Conservation (phyloP, 1,139 yeast species). For the Lodderomyces theae region DNA sequence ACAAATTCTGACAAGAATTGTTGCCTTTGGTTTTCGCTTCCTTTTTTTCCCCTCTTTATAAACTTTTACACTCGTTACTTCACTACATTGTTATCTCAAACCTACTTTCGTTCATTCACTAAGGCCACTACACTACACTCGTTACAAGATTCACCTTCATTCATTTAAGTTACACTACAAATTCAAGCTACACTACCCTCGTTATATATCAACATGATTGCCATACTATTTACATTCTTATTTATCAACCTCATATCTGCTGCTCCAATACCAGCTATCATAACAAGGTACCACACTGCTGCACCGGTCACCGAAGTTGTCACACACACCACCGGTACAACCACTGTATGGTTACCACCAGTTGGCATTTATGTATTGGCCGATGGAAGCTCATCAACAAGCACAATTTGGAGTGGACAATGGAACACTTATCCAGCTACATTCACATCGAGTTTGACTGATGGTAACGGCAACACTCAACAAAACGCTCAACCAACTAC, state of each 20-base stretch:
- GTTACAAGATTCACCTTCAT: too few relatives aligned
- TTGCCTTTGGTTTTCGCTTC: not conserved
- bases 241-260: conserved; percentile 25
- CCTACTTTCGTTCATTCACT: conserved; percentile 3
- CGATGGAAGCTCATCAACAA: conserved; percentile 59
- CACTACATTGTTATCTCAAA: not conserved
- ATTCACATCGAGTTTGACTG: conserved; percentile 15
- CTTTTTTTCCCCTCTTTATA: not conserved
- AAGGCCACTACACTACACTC: not conserved
- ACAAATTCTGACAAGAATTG: not conserved
- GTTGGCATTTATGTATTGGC: conserved; percentile 58
- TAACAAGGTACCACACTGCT: conserved; percentile 68
- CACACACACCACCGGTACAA: conserved; percentile 56
- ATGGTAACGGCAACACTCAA: conserved; percentile 4
- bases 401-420: conserved; percentile 42
- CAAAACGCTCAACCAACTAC: conserved; percentile 7
- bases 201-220: conserved; percentile 7
- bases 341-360: conserved; percentile 63
- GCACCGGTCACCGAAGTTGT: conserved; percentile 52
- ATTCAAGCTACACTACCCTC: not conserved
- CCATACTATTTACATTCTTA: conserved; percentile 18
- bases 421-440: conserved; percentile 28
- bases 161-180: too few relatives aligned
- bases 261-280: conserved; percentile 38
- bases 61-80: conserved; percentile 2